Conservation (phyloP, 2,329 filamentous ascomycete genomes). For the Trichoderma koningii region DNA sequence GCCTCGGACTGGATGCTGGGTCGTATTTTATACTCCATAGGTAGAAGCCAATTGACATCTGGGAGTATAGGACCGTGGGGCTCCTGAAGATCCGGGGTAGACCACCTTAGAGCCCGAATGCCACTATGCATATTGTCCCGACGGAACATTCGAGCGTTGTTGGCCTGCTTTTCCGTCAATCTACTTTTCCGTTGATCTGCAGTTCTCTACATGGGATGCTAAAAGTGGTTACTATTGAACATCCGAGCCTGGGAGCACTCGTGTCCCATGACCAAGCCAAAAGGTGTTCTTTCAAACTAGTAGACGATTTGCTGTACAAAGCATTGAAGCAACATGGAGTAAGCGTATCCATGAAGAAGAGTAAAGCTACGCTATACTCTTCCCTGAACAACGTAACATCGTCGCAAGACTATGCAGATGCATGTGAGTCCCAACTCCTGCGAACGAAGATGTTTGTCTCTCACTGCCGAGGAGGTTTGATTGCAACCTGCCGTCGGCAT, state of each 20-base stretch:
- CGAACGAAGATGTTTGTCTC: background rate
- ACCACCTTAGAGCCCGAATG: background rate
- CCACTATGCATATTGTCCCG: constrained; percentile 6
- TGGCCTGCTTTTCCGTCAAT: too few relatives aligned
- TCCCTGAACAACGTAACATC: background rate
- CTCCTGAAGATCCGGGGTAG: constrained; percentile 7
- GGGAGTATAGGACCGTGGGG: background rate
- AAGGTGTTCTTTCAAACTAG: background rate
- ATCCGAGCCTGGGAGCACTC: background rate
- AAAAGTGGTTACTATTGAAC: too few relatives aligned
- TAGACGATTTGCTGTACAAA: too few relatives aligned
- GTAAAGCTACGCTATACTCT: background rate
- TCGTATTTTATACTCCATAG: background rate
- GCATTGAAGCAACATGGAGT: background rate
- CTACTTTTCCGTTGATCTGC: background rate
- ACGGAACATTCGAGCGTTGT: constrained; percentile 3
- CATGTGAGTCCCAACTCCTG: background rate
- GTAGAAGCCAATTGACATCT: background rate
- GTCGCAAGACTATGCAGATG: background rate
- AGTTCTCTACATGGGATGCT: background rate
- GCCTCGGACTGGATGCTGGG: background rate
- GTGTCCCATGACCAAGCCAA: background rate
- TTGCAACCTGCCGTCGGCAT: background rate
- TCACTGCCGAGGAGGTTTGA: background rate
- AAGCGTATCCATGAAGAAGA: background rate